A percentile compares a stretch with the other conserved stretches of the same genome.
phyloP scores from a whole-genome alignment of 225 moss, liverwort and hornwort genomes.

The Rhytidiadelphus loreus region DNA sequence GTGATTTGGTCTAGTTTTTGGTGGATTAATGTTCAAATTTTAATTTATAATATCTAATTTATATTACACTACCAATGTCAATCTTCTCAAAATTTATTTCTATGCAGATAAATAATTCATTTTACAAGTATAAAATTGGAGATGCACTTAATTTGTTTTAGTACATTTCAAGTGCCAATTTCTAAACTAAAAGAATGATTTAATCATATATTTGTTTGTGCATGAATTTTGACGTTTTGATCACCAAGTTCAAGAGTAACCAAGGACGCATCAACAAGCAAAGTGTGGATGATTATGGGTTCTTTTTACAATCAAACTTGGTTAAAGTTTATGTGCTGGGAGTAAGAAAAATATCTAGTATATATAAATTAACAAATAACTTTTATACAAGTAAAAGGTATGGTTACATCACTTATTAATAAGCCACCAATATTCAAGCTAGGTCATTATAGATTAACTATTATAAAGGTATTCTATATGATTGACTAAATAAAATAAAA shows the following conservation, averaged over 20 bases:
- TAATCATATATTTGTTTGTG: too few species aligned
- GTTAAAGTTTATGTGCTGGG: accelerated
- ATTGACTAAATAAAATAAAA: too few species aligned
- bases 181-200: not conserved
- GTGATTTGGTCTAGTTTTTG: not conserved
- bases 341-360: too few species aligned
- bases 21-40: not conserved
- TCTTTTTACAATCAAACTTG: not conserved
- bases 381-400: not conserved
- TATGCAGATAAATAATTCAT: not conserved
- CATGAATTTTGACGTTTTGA: not conserved
- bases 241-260: too few species aligned
- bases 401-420: not conserved
- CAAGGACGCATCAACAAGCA: not conserved
- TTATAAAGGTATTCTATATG: not conserved
- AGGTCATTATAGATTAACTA: not conserved
- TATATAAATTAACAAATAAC: not conserved
- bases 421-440: too few species aligned
- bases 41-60: not conserved
- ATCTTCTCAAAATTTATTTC: not conserved
- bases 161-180: accelerated
- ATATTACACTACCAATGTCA: not conserved
- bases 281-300: too few species aligned
- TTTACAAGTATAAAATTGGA: not conserved
- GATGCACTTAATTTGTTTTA: not conserved